Conservation (phyloP, 2,329 filamentous ascomycete species). For the Immersiporthe knoxdaviesiana region DNA sequence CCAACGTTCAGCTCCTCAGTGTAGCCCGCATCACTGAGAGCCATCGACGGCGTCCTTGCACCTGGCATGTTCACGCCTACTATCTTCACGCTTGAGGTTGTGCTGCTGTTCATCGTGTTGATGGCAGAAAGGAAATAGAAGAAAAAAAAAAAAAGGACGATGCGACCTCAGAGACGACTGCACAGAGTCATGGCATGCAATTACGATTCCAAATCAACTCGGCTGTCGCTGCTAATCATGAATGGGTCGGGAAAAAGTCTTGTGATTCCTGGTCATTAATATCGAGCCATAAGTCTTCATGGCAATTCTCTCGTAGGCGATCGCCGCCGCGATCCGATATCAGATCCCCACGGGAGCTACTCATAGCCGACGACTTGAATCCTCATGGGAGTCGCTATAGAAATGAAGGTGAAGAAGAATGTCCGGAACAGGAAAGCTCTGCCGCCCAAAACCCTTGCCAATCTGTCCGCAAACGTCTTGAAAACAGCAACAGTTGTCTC, state of each 20-base stretch:
- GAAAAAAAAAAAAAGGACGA: background rate
- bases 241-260: background rate
- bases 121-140: background rate
- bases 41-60: background rate
- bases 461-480: background rate
- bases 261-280: background rate
- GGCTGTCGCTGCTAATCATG: background rate
- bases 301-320: background rate
- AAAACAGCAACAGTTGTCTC: background rate
- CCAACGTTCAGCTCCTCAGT: conserved; percentile 9
- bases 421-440: background rate
- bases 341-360: background rate
- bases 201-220: background rate
- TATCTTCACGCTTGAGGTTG: background rate
- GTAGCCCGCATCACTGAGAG: background rate
- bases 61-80: background rate
- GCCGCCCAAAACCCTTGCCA: background rate
- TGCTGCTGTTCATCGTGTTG: background rate
- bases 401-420: background rate
- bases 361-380: background rate
- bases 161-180: background rate
- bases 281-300: background rate
- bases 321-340: background rate
- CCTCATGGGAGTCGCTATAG: background rate
- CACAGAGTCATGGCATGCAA: background rate